Evolutionary conservation across 768 basidiomycete species (phyloP), one percentile per base, ranked within the genome.

Genomic region (Termitomyces sp.): DNA sequence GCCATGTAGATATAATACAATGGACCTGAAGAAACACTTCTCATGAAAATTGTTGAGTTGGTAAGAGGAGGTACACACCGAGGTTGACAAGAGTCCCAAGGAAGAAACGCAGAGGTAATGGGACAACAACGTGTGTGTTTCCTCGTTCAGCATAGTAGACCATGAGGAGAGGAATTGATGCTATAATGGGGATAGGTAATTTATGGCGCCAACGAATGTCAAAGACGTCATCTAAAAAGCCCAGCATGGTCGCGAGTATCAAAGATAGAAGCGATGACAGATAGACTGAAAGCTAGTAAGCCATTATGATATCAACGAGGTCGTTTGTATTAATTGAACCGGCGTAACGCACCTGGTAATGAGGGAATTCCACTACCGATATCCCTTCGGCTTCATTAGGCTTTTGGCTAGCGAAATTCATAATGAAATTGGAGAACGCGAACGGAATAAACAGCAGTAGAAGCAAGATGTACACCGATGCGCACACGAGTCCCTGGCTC

Each of bases 131-230:
- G 66, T 93, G 85, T 0, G 97, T 99, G 65, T 95, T 87, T 9
- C 97, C 97, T 11, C 84, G 83, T 66, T 96, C 96, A 2, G 97
- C 93, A 71, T 91, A 96, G 73, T 98, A 99, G 9, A 98, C 96
- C 76, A 98, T 88, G 27, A 99, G 79, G 20, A 98, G 81, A 2
- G 97, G 97, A 16, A 99, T 91, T 22, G 92, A 91, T 0, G 94
- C 96, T 61, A 99, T 91, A 68, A 99, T 84, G 0, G 97, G 97
- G 55, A 99, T 95, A 0, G 97, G 97, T 13, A 99, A 75, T 71
- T 99, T 99, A 74, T 98, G 94, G 58, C 97, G 76, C 97, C 97
- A 99, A 18, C 97, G 87, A 64, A 99, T 98, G 70, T 99, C 97
- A 65, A 98, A 99, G 4, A 98, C 83, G 72, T 99, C 97, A 67